phyloP scores from a whole-genome alignment of 495 filamentous ascomycete genomes.

The Pyrenula massariospora region DNA sequence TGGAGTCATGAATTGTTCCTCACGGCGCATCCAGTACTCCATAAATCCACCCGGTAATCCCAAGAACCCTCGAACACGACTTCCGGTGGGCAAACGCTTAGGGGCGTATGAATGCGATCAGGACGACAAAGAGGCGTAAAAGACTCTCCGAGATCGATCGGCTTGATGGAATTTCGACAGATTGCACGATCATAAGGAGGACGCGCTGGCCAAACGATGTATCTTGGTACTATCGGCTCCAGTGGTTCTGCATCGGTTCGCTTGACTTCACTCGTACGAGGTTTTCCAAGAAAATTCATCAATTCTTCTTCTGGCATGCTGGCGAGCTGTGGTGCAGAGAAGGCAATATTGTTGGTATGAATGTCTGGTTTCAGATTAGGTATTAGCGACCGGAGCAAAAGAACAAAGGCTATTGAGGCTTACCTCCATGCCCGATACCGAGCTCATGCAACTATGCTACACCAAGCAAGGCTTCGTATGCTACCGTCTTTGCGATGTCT shows the following conservation, averaged over 20 bases:
- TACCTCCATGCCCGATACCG: constrained; percentile 31
- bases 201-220: constrained; percentile 21
- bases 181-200: constrained; percentile 11
- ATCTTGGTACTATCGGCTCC: constrained; percentile 18
- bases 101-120: constrained; percentile 21
- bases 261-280: constrained; percentile 20
- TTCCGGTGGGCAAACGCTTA: constrained; percentile 26
- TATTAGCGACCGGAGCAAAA: no score
- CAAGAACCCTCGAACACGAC: constrained; percentile 25
- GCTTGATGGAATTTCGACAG: constrained; percentile 13
- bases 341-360: constrained; percentile 36
- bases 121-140: constrained; percentile 18
- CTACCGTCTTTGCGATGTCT: constrained; percentile 28
- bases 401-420: constrained; percentile 7
- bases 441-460: constrained; percentile 29
- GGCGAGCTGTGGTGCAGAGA: constrained; percentile 15
- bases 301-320: constrained; percentile 16
- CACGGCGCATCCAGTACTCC: constrained; percentile 30
- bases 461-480: constrained; percentile 27
- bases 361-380: constrained; percentile 23
- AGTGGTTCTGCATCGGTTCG: constrained; percentile 20
- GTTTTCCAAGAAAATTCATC: constrained; percentile 21
- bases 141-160: constrained; percentile 33
- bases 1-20: constrained; percentile 5
- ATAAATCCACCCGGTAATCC: constrained; percentile 32